A percentile compares a stretch with the other conserved stretches of the same genome.
phyloP scores from a whole-genome alignment of 108 stramenopile genomes.

The Pinguiococcus pyrenoidosus region DNA sequence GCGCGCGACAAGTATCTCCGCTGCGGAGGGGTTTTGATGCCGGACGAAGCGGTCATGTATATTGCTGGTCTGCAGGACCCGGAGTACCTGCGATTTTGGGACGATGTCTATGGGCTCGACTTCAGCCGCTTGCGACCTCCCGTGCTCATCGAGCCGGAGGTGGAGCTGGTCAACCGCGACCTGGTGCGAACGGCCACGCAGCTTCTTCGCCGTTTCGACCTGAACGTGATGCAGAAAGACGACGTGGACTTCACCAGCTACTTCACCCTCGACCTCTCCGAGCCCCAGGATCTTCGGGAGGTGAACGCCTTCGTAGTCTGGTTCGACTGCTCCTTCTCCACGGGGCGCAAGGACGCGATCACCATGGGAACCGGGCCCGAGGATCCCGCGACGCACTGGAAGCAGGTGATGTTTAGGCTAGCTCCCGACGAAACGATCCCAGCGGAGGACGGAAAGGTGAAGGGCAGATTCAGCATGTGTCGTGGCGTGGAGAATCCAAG shows the following conservation, averaged over 20 bases:
- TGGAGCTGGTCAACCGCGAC: slow-evolving; percentile 2
- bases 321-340: slow-evolving; percentile 20
- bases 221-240: slow-evolving; percentile 4
- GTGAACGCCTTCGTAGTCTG: slow-evolving; percentile 22
- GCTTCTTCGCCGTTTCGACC: slow-evolving; percentile 12
- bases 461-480: no score
- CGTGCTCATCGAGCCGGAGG: slow-evolving; percentile 13
- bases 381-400: slow-evolving; percentile 21
- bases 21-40: slow-evolving; percentile 13
- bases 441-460: no score
- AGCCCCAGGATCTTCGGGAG: no score
- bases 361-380: slow-evolving; percentile 16
- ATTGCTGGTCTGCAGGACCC: slow-evolving; percentile 8
- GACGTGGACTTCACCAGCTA: slow-evolving; percentile 27
- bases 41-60: slow-evolving; percentile 12
- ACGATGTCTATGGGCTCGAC: slow-evolving; percentile 24
- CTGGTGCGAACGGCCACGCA: slow-evolving; percentile 5
- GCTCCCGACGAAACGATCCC: no score
- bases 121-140: slow-evolving; percentile 2
- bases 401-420: slow-evolving; percentile 32
- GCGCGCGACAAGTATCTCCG: slow-evolving; percentile 16
- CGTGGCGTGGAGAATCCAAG: no score
- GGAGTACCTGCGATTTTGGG: slow-evolving; percentile 18
- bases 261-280: no score
- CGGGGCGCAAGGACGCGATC: slow-evolving; percentile 1